Evolutionary conservation across 1,139 yeast genomes (phyloP).

Genomic region (Yamadazyma trypodendri): DNA sequence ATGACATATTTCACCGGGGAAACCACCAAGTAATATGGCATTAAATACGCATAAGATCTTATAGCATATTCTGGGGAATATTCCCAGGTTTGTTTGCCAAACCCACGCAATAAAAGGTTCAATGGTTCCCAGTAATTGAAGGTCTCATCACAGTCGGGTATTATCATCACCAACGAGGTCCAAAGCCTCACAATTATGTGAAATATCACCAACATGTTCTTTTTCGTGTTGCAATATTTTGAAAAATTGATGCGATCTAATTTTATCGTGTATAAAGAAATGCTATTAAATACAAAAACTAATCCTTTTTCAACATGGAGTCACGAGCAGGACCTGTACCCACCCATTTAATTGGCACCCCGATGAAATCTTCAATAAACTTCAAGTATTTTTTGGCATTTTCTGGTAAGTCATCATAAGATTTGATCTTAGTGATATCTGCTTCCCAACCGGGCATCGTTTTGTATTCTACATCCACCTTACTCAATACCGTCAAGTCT

Average conservation of each 20-base stretch:
- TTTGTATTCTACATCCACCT: slow-evolving; percentile 86
- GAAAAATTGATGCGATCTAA: background rate
- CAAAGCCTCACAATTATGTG: slow-evolving; percentile 40
- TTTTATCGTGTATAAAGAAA: background rate
- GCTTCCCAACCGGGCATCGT: slow-evolving; percentile 94
- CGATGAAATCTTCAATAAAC: slow-evolving; percentile 79
- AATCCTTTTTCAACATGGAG: slow-evolving; percentile 58
- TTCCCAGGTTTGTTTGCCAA: slow-evolving; percentile 96
- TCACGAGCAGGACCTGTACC: slow-evolving; percentile 99
- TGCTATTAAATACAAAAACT: too few species aligned
- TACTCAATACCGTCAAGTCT: slow-evolving; percentile 75
- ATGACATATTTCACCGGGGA: slow-evolving; percentile 32
- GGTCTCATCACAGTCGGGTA: slow-evolving; percentile 83
- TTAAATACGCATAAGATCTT: slow-evolving; percentile 75
- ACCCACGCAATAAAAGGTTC: slow-evolving; percentile 71
- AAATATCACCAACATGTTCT: slow-evolving; percentile 13
- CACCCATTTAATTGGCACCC: slow-evolving; percentile 91
- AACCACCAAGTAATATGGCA: slow-evolving; percentile 37
- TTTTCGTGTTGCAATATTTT: background rate
- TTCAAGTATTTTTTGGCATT: slow-evolving; percentile 82
- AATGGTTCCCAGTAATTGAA: slow-evolving; percentile 95
- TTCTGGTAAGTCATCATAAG: slow-evolving; percentile 78
- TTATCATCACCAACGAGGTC: slow-evolving; percentile 58
- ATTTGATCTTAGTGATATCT: slow-evolving; percentile 71
- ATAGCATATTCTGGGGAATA: slow-evolving; percentile 90